Evolutionary conservation across 2,329 filamentous ascomycete species (phyloP).

Genomic region (Cercospora sesami): DNA sequence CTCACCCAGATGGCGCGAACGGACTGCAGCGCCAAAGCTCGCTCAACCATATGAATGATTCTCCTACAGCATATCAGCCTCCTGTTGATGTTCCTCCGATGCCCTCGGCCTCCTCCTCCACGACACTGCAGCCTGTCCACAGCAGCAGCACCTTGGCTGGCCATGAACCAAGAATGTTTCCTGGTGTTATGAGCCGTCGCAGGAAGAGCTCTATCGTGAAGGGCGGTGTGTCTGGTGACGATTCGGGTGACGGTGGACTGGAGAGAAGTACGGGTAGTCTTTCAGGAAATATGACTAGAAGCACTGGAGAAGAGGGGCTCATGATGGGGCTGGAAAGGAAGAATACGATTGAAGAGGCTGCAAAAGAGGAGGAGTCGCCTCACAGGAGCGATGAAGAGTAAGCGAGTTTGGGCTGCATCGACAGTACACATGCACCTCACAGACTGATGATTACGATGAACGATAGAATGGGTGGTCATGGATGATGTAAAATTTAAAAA

Average conservation of each 20-base stretch:
- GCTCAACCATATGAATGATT: conserved; percentile 16
- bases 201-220: conserved; percentile 34
- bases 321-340: conserved; percentile 21
- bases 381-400: conserved; percentile 14
- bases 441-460: neutral
- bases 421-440: neutral
- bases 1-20: conserved; percentile 32
- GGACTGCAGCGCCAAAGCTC: conserved; percentile 7
- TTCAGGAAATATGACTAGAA: conserved; percentile 16
- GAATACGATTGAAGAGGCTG: conserved; percentile 25
- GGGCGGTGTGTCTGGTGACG: conserved; percentile 14
- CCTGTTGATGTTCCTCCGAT: conserved; percentile 11
- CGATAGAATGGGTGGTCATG: neutral
- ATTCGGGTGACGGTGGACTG: conserved; percentile 22
- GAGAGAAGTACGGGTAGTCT: conserved; percentile 27
- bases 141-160: conserved; percentile 51
- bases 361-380: conserved; percentile 24
- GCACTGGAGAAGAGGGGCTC: conserved; percentile 16
- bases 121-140: conserved; percentile 45
- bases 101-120: conserved; percentile 9
- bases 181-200: conserved; percentile 61
- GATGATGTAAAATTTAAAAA: neutral
- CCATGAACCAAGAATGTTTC: conserved; percentile 69
- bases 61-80: conserved; percentile 19
- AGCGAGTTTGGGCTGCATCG: neutral